A percentile compares a stretch with the other conserved stretches of the same genome.
Evolutionary conservation across 208 protist species (phyloP).

Genomic region (Baffinella frigidus): DNA sequence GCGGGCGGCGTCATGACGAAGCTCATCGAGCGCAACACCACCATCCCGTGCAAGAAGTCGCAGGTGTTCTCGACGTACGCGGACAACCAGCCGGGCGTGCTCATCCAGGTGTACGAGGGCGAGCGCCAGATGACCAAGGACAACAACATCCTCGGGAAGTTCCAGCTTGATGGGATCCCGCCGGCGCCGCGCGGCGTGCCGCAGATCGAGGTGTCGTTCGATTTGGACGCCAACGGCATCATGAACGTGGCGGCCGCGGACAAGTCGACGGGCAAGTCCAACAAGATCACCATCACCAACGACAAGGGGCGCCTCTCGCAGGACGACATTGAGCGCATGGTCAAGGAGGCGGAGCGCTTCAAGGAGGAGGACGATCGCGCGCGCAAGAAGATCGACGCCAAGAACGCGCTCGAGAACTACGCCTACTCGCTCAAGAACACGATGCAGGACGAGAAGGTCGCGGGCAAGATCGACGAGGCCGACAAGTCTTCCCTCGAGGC

Average conservation of each 20-base stretch:
- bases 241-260: conserved; percentile 90
- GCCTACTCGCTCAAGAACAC: conserved; percentile 79
- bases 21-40: conserved; percentile 82
- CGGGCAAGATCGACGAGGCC: conserved; percentile 68
- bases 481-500: conserved; percentile 74
- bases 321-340: conserved; percentile 92
- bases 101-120: conserved; percentile 99
- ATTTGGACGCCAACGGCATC: conserved; percentile 96
- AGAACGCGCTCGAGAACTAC: conserved; percentile 85
- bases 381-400: conserved; percentile 84
- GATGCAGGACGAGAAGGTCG: conserved; percentile 76
- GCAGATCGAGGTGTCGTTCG: conserved; percentile 97
- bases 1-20: conserved; percentile 89
- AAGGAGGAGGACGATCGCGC: conserved; percentile 85
- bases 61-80: conserved; percentile 90
- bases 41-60: conserved; percentile 76
- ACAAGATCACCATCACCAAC: conserved; percentile 88
- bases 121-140: conserved; percentile 94
- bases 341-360: conserved; percentile 87
- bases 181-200: conserved; percentile 85
- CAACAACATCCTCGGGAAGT: conserved; percentile 97
- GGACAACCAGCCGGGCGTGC: conserved; percentile 97
- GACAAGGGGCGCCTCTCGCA: conserved; percentile 79
- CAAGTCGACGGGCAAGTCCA: conserved; percentile 83
- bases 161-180: conserved; percentile 86